Evolutionary conservation across 495 filamentous ascomycete species (phyloP).

Genomic region (Trichoderma gamsii): DNA sequence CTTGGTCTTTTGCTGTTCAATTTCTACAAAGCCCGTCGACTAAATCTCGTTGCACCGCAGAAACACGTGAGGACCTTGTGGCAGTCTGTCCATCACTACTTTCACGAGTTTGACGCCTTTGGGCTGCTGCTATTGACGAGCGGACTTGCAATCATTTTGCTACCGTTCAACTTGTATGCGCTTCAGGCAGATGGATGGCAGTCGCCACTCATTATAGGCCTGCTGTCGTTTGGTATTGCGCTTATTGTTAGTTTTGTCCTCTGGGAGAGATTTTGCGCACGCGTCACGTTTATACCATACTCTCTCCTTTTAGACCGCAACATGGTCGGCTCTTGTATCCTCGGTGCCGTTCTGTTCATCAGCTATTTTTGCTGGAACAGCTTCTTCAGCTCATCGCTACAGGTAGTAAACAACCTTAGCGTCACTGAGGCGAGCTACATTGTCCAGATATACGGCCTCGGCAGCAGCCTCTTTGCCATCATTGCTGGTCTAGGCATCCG

Average conservation of each 20-base stretch:
- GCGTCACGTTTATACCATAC: conserved; percentile 52
- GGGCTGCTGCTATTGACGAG: conserved; percentile 50
- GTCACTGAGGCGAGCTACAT: conserved; percentile 60
- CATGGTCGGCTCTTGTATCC: conserved; percentile 51
- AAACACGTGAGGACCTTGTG: conserved; percentile 39
- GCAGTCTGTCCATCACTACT: conserved; percentile 49
- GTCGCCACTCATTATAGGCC: conserved; percentile 48
- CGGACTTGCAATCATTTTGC: conserved; percentile 55
- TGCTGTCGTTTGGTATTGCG: conserved; percentile 51
- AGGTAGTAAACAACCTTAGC: conserved; percentile 60
- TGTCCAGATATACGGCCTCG: conserved; percentile 64
- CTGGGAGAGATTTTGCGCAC: conserved; percentile 52
- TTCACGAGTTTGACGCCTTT: conserved; percentile 54
- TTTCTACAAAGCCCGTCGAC: conserved; percentile 43
- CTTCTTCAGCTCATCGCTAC: conserved; percentile 66
- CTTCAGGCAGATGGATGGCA: conserved; percentile 44
- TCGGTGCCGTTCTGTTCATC: conserved; percentile 51
- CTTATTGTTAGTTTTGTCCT: conserved; percentile 49
- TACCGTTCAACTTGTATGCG: conserved; percentile 53
- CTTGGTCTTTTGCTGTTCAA: conserved; percentile 39
- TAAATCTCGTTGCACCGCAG: conserved; percentile 30
- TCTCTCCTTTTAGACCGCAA: conserved; percentile 52
- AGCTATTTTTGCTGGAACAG: conserved; percentile 45
- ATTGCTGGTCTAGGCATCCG: conserved; percentile 52
- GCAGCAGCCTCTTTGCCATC: conserved; percentile 59